Evolutionary conservation across 1,284 basidiomycete species (phyloP), one percentile per base, ranked within the genome.

Genomic region (Anthracocystis walkeri): DNA sequence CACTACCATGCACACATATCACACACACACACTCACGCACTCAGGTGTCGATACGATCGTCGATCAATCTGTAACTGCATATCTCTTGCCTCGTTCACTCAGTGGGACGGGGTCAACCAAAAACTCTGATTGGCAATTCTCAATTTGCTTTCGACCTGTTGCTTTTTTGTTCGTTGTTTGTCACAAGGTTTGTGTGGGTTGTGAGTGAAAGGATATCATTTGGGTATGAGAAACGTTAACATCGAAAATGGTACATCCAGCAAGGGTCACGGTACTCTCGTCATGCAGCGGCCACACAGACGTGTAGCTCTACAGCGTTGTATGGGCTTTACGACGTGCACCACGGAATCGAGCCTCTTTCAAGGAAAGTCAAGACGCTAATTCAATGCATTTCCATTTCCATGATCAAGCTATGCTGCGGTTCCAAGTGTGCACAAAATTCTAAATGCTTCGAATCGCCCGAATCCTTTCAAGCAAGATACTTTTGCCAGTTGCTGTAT

Each of bases 51-150:
- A 49, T 38, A 38, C 35, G 14, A 38, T 38, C 35, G 4, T 38
- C 35, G 35, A 38, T 38, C 35, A 2, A 38, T 38, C 35, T 38
- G 35, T 38, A 38, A 38, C 48, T 31, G 48, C 29, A 29, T 49
- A 46, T n/a, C 23, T n/a, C 18, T 29, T 21, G n/a, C 25, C 25
- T n/a, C 48, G 27, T 20, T 31, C 23, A 27, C 18, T 11, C 46
- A 18, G 8, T 29, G 23, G 27, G 4, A 27, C 18, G 5, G 53
- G 31, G 27, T 16, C 29, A 44, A 27, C 52, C 52, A 48, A 70
- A 70, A 70, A 65, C 46, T 58, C 55, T 58, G 46, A 25, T 62
- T 62, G 68, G 68, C 68, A 71, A 69, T 61, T 12, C 27, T 56
- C 50, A 50, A 29, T 7, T 65, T 65, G 62, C 55, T 58, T 64